phyloP scores from a whole-genome alignment of 768 basidiomycete species.

The Lactifluus pinguis region DNA sequence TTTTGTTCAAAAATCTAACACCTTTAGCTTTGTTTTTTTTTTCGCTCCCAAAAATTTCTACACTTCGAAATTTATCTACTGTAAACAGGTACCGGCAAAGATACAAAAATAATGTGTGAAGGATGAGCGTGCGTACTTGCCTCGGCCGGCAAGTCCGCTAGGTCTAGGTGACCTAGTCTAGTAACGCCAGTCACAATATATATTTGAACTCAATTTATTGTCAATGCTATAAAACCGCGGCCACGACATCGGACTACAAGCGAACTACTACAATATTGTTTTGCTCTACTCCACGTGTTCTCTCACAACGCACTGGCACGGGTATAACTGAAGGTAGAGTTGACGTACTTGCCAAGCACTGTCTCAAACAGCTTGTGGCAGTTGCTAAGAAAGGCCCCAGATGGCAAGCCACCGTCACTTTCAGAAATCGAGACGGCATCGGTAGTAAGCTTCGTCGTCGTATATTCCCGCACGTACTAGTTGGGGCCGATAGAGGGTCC shows the following conservation, averaged over 20 bases:
- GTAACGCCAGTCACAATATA: too few relatives aligned
- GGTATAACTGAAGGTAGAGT: constrained; percentile 64
- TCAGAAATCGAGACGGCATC: constrained; percentile 90
- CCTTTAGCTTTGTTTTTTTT: not conserved
- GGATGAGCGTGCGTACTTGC: too few relatives aligned
- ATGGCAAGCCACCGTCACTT: constrained; percentile 67
- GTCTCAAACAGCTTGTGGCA: constrained; percentile 63
- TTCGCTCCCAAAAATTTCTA: not conserved
- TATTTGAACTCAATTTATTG: too few relatives aligned
- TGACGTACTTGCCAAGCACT: constrained; percentile 87
- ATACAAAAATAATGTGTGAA: too few relatives aligned
- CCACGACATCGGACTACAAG: too few relatives aligned
- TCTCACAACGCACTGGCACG: constrained; percentile 61
- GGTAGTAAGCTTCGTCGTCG: constrained; percentile 33
- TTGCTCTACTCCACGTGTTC: constrained; percentile 76
- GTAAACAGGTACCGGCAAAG: too few relatives aligned
- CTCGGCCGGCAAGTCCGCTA: too few relatives aligned
- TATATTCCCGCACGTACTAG: not conserved
- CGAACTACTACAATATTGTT: too few relatives aligned
- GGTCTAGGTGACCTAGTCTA: too few relatives aligned
- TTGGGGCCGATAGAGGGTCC: not conserved
- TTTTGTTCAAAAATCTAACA: not conserved
- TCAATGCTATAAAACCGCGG: too few relatives aligned
- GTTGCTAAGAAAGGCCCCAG: constrained; percentile 80
- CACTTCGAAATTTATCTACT: too few relatives aligned